Percentiles rank a stretch among this genome's conserved stretches.
These are phyloP conservation scores for Dioszegia hungarica DNA, from an alignment of 768 basidiomycete genomes.

Conservation along the genomic window DNA sequence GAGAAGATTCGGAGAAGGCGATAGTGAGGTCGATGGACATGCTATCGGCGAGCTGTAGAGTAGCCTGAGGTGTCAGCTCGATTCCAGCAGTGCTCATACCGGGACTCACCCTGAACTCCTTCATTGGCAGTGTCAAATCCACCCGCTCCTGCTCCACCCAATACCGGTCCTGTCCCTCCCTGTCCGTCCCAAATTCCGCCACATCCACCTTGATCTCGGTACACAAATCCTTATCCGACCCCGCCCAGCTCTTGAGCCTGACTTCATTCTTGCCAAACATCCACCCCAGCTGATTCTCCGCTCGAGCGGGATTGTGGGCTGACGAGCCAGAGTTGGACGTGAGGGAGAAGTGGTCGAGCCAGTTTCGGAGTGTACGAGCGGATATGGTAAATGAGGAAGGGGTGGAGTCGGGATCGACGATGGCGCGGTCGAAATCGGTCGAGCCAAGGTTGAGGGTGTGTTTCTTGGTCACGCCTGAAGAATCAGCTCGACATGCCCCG, in stretches of 20 bases:
- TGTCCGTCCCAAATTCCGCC: slow-evolving; percentile 43
- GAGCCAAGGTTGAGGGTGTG: slow-evolving; percentile 43
- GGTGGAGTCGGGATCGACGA: slow-evolving; percentile 40
- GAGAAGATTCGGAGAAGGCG: slow-evolving; percentile 38
- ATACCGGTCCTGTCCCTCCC: slow-evolving; percentile 28
- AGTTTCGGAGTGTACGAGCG: slow-evolving; percentile 38
- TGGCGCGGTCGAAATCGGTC: slow-evolving; percentile 39
- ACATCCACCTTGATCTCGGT: slow-evolving; percentile 44
- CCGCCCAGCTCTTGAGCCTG: slow-evolving; percentile 44
- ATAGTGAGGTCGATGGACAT: slow-evolving; percentile 33
- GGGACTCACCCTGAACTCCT: slow-evolving; percentile 45
- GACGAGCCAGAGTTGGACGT: not conserved
- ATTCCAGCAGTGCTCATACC: not conserved
- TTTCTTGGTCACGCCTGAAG: slow-evolving; percentile 44
- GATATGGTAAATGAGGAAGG: slow-evolving; percentile 37
- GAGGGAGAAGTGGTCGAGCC: slow-evolving; percentile 45
- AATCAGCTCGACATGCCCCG: too few relatives aligned
- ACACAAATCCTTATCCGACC: slow-evolving; percentile 23
- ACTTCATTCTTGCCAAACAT: slow-evolving; percentile 40
- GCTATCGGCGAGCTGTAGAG: slow-evolving; percentile 40
- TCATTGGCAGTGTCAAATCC: slow-evolving; percentile 45
- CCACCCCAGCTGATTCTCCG: slow-evolving; percentile 45
- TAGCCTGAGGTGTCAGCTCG: slow-evolving; percentile 29
- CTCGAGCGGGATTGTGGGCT: not conserved
- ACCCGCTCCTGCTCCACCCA: slow-evolving; percentile 27